A percentile compares a stretch with the other conserved stretches of the same genome.
These are phyloP conservation scores for Coemansia sp. DNA, from an alignment of 192 early-diverging fungal species.

Conservation along the genomic window DNA sequence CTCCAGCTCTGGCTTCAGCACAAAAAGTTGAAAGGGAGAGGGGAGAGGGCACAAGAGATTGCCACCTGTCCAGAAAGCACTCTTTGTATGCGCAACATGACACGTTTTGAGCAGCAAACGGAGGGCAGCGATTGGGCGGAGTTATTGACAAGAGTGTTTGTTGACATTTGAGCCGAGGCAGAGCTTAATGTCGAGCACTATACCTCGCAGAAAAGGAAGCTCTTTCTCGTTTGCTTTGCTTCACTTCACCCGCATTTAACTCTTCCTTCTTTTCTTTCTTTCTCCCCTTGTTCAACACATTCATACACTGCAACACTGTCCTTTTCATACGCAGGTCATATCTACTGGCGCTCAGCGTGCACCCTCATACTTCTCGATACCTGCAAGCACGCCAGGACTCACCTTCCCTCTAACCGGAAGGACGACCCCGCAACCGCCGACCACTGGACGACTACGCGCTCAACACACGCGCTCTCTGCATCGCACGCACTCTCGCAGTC, in stretches of 20 bases:
- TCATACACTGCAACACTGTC: conserved; percentile 8
- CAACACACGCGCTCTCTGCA: background rate
- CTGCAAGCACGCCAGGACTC: conserved; percentile 26
- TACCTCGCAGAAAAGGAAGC: background rate
- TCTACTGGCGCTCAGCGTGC: conserved; percentile 29
- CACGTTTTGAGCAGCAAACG: background rate
- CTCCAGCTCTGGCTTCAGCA: background rate
- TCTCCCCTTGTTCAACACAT: background rate
- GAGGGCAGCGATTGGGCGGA: background rate
- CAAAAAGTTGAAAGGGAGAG: background rate
- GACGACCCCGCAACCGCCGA: conserved; percentile 6
- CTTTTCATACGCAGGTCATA: conserved; percentile 20
- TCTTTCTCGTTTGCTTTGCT: conserved; percentile 5
- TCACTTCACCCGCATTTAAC: background rate
- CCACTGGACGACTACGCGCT: background rate
- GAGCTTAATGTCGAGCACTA: background rate
- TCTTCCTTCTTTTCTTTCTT: conserved; percentile 10
- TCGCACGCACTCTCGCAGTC: background rate
- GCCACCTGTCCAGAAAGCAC: background rate
- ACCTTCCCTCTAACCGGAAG: conserved; percentile 8
- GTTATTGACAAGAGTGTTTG: background rate
- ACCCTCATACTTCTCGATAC: conserved; percentile 26
- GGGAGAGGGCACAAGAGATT: background rate
- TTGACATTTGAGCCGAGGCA: conserved; percentile 4
- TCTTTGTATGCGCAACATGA: too few relatives aligned